Conservation (phyloP, 768 basidiomycete species). For the Psilocybe subaeruginosa region DNA sequence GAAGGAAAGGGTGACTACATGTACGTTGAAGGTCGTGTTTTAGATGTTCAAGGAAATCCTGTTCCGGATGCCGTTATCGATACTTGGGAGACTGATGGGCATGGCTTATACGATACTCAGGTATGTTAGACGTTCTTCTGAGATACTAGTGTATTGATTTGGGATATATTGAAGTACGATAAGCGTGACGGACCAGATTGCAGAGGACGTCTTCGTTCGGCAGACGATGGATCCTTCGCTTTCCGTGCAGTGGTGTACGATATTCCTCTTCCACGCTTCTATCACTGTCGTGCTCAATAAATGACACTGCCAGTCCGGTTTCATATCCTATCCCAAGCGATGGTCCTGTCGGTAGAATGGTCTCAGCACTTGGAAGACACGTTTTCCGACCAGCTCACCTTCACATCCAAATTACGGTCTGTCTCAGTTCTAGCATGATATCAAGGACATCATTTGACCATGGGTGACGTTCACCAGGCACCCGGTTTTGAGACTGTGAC, state of each 20-base stretch:
- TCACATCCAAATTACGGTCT: slow-evolving; percentile 70
- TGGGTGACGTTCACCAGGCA: slow-evolving; percentile 45
- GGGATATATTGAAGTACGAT: slow-evolving; percentile 38
- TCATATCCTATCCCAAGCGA: slow-evolving; percentile 81
- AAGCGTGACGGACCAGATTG: slow-evolving; percentile 67
- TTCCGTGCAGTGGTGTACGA: slow-evolving; percentile 72
- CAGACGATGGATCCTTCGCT: slow-evolving; percentile 64
- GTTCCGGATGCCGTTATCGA: slow-evolving; percentile 70
- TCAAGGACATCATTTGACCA: background rate
- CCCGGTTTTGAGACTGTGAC: slow-evolving; percentile 72
- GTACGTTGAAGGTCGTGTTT: slow-evolving; percentile 75
- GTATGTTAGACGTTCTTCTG: slow-evolving; percentile 16
- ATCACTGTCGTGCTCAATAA: background rate
- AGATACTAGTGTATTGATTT: background rate
- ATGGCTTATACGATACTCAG: slow-evolving; percentile 50
- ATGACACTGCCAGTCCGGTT: slow-evolving; percentile 37
- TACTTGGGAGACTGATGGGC: slow-evolving; percentile 82
- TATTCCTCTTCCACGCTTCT: too few relatives aligned
- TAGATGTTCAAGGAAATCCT: slow-evolving; percentile 65
- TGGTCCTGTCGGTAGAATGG: slow-evolving; percentile 71
- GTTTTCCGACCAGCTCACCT: slow-evolving; percentile 81
- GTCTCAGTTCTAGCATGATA: background rate
- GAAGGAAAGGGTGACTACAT: slow-evolving; percentile 88
- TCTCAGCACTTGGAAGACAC: slow-evolving; percentile 63
- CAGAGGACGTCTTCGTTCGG: slow-evolving; percentile 63